Evolutionary conservation across 768 basidiomycete genomes (phyloP), one percentile per base, ranked within the genome.

Genomic region (Gymnopilus junonius): DNA sequence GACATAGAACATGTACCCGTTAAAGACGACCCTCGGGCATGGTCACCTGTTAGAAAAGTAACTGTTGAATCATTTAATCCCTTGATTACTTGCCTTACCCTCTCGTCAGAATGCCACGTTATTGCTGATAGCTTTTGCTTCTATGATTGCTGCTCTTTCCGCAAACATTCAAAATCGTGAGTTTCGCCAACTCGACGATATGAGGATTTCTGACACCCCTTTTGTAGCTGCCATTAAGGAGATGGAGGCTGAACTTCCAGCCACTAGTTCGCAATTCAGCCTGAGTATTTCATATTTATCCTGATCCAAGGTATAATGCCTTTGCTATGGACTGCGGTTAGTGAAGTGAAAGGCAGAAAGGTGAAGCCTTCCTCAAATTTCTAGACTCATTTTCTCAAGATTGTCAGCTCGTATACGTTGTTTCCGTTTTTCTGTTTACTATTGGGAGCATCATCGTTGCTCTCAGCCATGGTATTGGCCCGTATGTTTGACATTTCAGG

Each of bases 311-410:
- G 93, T 2, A 72, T 77, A 11, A 74, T 87, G 57, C 93, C 92
- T 0, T 68, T 91, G 11, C 35, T 89, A 3, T 93, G 92, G 92
- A 84, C 81, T 58, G 83, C 86, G 0, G 75, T 89, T 25, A 89
- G 88, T 59, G 93, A 94, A 74, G 83, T 94, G 32, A 87, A 86
- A 69, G 93, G 92, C 8, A 79, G 92, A 57, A 93, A 87, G 80
- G 87, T 87, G 65, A 21, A 80, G 63, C 6, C 17, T 7, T 45
- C 31, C 10, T 35, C 43, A 34, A 1, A n/a, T 32, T n/a, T 20
- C 45, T 51, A 5, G 6, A 23, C 23, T 34, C 32, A 21, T 34
- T 21, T 58, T 23, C 8, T 43, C 31, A 12, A 64, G 15, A 62
- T 48, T 45, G 35, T 35, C 40, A 72, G 87, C 60, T 81, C 17